Evolutionary conservation across 139 green algal genomes (phyloP).

Genomic region (Chlorella vulgaris): DNA sequence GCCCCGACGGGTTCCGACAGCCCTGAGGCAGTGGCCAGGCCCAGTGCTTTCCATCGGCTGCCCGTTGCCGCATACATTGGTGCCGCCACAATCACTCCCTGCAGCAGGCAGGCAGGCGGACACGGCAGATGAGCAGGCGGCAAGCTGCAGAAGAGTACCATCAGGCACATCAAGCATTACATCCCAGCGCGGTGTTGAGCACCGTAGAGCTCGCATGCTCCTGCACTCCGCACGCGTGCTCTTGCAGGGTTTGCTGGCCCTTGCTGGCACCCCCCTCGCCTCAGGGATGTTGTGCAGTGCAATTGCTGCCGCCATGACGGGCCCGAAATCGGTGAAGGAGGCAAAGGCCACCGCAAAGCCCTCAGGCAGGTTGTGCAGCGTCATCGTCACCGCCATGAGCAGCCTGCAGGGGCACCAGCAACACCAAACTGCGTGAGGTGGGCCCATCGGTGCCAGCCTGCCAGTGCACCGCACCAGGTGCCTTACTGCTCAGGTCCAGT

Average conservation of each 20-base stretch:
- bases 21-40: conserved; percentile 72
- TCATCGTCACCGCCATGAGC: conserved; percentile 88
- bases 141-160: not conserved
- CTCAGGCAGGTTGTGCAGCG: conserved; percentile 90
- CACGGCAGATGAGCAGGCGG: not conserved
- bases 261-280: too few relatives aligned
- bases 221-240: too few relatives aligned
- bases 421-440: too few relatives aligned
- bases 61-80: conserved; percentile 89
- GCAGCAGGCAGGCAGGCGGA: not conserved
- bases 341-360: conserved; percentile 57
- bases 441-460: too few relatives aligned
- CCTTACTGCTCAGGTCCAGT: not conserved
- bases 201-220: too few relatives aligned
- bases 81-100: conserved; percentile 87
- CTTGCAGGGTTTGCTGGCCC: not conserved
- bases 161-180: not conserved
- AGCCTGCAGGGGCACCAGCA: conserved; percentile 21
- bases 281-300: conserved; percentile 87
- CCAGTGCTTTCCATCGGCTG: conserved; percentile 74
- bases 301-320: conserved; percentile 81
- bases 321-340: conserved; percentile 78
- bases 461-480: too few relatives aligned
- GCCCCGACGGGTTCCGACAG: conserved; percentile 87
- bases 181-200: too few relatives aligned